Evolutionary conservation across 2,329 filamentous ascomycete species (phyloP).

Genomic region (Diaporthe sp.): DNA sequence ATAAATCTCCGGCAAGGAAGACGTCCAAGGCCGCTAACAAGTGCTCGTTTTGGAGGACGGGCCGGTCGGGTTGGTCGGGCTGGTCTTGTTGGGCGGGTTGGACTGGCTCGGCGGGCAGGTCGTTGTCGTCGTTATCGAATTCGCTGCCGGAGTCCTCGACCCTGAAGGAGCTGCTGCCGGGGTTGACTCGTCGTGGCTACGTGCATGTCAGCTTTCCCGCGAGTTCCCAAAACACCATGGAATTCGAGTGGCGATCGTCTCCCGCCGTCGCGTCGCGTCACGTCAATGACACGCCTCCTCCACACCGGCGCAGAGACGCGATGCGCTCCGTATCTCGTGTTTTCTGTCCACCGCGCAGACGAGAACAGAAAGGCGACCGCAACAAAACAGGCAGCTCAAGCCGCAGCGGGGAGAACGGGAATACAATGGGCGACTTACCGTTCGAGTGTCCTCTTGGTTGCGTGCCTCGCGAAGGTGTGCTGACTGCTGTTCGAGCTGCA

Average conservation of each 20-base stretch:
- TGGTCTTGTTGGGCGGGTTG: neutral
- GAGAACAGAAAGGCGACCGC: too few relatives aligned
- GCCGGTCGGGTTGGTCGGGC: neutral
- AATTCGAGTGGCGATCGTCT: slow-evolving; percentile 10
- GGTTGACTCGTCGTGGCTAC: slow-evolving; percentile 6
- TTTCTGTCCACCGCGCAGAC: neutral
- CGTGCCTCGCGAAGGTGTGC: slow-evolving; percentile 14
- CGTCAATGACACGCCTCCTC: neutral
- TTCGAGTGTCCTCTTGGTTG: neutral
- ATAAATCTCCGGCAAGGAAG: neutral
- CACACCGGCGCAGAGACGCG: neutral
- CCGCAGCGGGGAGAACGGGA: neutral
- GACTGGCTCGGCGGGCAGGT: neutral
- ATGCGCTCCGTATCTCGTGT: neutral
- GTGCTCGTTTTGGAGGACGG: neutral
- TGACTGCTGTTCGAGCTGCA: slow-evolving; percentile 21
- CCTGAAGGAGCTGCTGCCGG: slow-evolving; percentile 10
- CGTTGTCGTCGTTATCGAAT: neutral
- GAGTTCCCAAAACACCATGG: neutral
- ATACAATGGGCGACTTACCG: neutral
- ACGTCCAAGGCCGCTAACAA: neutral
- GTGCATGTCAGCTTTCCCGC: slow-evolving; percentile 16
- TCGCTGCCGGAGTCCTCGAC: neutral
- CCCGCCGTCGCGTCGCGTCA: slow-evolving; percentile 14
- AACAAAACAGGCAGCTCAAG: neutral